Evolutionary conservation across 1,284 basidiomycete species (phyloP), one percentile per base, ranked within the genome.

Genomic region (Rhizoctonia solani): DNA sequence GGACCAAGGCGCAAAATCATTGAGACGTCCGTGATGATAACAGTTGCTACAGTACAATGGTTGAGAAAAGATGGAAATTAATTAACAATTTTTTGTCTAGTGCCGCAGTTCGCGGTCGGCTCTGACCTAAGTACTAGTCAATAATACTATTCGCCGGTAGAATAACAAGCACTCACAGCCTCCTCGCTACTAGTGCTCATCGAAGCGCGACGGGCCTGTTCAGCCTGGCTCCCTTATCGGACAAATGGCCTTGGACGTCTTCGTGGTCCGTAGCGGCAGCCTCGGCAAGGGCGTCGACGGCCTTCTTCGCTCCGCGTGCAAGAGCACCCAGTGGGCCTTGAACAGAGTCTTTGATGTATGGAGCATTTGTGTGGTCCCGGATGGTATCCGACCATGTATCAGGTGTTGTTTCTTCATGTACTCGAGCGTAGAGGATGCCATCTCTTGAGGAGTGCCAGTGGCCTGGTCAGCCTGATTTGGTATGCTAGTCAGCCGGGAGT

Each of bases 391-490:
- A 32, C 29, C 29, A 6, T 6, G 13, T 53, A 65, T 73, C 71
- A 59, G 76, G 49, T 79, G 76, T 13, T 77, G 76, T 13, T 74
- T 71, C 37, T 76, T 76, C 61, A 79, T 71, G 55, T 79, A 76
- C 32, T 79, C 74, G 67, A 83, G 73, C 0, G 82, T 83, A 53
- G 70, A 73, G 49, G 72, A 67, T 50, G 76, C 75, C 69, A 85
- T 75, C 25, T 81, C 78, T 13, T 67, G 67, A 14, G 72, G 37
- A 21, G 63, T 66, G 21, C 69, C 67, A 11, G 66, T 73, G 21
- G 66, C 68, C 66, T 77, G 74, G 72, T 81, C 80, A 11, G 79
- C 79, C 77, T 78, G 58, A 4, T 59, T 21, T n/a, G 37, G 14
- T 27, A 58, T 30, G 42, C 54, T 42, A 44, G 27, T 59, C 6